phyloP scores from a whole-genome alignment of 2,329 filamentous ascomycete species.

The Onygenales sp. region DNA sequence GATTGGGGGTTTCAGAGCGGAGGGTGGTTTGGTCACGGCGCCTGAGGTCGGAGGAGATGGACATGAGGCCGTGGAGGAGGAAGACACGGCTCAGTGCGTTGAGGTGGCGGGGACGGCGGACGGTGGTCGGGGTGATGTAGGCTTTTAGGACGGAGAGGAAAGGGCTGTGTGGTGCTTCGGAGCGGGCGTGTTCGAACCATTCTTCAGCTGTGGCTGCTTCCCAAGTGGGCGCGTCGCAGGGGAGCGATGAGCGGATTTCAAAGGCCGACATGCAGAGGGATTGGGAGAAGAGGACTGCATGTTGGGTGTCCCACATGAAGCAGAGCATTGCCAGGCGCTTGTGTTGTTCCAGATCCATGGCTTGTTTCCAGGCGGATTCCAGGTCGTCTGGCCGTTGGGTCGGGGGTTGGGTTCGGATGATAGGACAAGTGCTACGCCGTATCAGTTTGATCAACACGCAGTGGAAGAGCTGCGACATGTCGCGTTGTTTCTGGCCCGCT shows the following conservation, averaged over 20 bases:
- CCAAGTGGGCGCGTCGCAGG: constrained; percentile 48
- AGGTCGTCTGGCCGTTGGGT: constrained; percentile 30
- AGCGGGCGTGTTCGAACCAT: constrained; percentile 38
- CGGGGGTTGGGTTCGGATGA: constrained; percentile 28
- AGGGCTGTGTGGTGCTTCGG: constrained; percentile 24
- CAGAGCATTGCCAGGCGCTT: constrained; percentile 52
- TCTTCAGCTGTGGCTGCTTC: constrained; percentile 46
- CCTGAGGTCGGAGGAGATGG: constrained; percentile 53
- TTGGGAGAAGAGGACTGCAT: constrained; percentile 56
- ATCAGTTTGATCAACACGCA: constrained; percentile 47
- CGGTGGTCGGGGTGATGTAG: constrained; percentile 41
- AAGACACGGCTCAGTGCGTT: constrained; percentile 46
- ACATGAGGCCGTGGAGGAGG: constrained; percentile 54
- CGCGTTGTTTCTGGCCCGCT: constrained; percentile 54
- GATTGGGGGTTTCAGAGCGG: constrained; percentile 32
- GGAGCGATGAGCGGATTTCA: constrained; percentile 48
- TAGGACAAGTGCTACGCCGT: constrained; percentile 43
- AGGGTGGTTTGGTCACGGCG: constrained; percentile 53
- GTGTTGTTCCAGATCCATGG: constrained; percentile 48
- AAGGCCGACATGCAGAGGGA: constrained; percentile 58
- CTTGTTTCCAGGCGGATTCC: constrained; percentile 42
- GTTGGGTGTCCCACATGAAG: constrained; percentile 59
- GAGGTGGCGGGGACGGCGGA: constrained; percentile 29
- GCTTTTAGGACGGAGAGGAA: constrained; percentile 48
- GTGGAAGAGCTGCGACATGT: constrained; percentile 54